These are phyloP conservation scores for Diphasiastrum complanatum DNA, from an alignment of 83 land plant genomes.

Conservation along the genomic window DNA sequence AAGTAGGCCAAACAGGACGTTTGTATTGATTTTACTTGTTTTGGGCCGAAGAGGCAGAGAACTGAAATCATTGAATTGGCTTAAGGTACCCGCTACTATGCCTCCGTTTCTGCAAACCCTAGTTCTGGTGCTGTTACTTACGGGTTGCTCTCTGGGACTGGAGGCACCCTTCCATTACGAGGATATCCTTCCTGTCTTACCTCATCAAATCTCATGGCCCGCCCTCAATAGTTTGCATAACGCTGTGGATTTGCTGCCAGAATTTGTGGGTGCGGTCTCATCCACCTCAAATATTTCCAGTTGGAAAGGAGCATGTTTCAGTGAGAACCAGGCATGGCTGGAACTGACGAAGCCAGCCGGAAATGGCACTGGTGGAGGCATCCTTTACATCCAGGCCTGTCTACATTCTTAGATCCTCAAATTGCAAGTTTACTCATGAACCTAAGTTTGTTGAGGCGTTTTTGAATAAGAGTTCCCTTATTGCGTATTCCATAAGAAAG, in stretches of 20 bases:
- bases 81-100: too few species aligned
- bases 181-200: slow-evolving; percentile 65
- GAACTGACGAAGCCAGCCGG: slow-evolving; percentile 44
- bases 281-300: slow-evolving; percentile 25
- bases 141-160: too few species aligned
- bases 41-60: too few species aligned
- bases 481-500: too few species aligned
- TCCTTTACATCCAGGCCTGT: slow-evolving; percentile 58
- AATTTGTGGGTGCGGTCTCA: slow-evolving; percentile 55
- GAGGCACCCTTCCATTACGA: slow-evolving; percentile 51
- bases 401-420: background rate
- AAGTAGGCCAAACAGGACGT: too few species aligned
- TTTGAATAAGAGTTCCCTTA: background rate
- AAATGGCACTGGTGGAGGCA: slow-evolving; percentile 56
- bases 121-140: too few species aligned
- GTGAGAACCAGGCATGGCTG: slow-evolving; percentile 56
- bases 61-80: too few species aligned
- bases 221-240: slow-evolving; percentile 54
- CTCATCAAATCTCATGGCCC: slow-evolving; percentile 71
- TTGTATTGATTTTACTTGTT: too few species aligned
- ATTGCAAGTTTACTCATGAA: background rate
- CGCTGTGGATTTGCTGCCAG: slow-evolving; percentile 67
- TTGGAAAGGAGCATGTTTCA: slow-evolving; percentile 91
- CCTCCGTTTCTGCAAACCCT: too few species aligned
- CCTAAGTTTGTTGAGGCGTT: background rate